phyloP scores from a whole-genome alignment of 495 filamentous ascomycete species.

The Penicillium simplicissimum region DNA sequence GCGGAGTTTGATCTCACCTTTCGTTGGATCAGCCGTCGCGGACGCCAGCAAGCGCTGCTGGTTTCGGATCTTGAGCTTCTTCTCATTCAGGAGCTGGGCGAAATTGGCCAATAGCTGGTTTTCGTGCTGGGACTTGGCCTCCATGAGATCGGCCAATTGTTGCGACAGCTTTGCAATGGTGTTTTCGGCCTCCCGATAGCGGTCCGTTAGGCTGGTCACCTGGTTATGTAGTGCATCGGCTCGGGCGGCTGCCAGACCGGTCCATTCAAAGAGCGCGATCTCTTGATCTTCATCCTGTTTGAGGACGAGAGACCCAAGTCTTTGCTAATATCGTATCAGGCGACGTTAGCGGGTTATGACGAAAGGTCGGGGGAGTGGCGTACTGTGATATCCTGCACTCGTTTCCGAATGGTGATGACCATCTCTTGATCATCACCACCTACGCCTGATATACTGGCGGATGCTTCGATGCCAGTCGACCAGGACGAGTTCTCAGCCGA shows the following conservation, averaged over 20 bases:
- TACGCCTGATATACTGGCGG: conserved; percentile 32
- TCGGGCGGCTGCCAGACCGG: conserved; percentile 50
- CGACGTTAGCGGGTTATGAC: background rate
- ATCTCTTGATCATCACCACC: conserved; percentile 40
- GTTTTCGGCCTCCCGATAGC: conserved; percentile 44
- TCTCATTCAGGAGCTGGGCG: conserved; percentile 72
- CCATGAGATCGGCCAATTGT: conserved; percentile 65
- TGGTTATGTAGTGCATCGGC: conserved; percentile 45
- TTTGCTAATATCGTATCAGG: conserved; percentile 52
- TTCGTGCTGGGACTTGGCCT: conserved; percentile 67
- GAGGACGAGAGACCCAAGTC: conserved; percentile 66
- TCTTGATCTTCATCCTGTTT: conserved; percentile 61
- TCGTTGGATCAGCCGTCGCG: conserved; percentile 56
- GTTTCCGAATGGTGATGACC: conserved; percentile 55
- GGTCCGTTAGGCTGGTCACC: conserved; percentile 48
- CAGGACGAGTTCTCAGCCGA: conserved; percentile 13
- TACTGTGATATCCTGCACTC: conserved; percentile 58
- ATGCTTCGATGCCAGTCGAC: conserved; percentile 35
- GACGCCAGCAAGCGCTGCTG: conserved; percentile 68
- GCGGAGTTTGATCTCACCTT: conserved; percentile 27
- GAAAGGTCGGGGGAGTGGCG: conserved; percentile 19
- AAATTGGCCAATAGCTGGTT: conserved; percentile 71
- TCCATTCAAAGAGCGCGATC: conserved; percentile 75
- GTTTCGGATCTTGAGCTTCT: conserved; percentile 88
- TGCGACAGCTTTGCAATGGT: conserved; percentile 52